Conservation (phyloP, 164 flowering plant species). For the Vitis riparia region DNA sequence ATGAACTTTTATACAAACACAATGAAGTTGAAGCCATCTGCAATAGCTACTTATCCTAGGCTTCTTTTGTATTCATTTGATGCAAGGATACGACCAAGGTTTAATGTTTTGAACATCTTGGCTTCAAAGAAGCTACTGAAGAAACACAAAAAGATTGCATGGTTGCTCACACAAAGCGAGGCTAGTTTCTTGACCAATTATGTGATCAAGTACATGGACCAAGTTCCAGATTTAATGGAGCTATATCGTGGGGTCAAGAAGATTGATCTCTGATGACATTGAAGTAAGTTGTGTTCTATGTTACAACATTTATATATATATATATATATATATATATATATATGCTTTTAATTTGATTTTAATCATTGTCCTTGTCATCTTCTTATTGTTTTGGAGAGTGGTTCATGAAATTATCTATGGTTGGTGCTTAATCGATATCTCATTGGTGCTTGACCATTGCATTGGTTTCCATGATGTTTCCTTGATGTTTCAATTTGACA, state of each 20-base stretch:
- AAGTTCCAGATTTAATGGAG: constrained; percentile 7
- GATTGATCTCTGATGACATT: too few species aligned
- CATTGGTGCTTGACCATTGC: too few species aligned
- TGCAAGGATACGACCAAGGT: constrained; percentile 19
- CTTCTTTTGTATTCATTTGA: constrained; percentile 13
- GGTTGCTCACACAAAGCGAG: background rate
- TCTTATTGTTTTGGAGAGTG: too few species aligned
- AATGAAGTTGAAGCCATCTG: constrained; percentile 7
- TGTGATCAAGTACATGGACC: background rate
- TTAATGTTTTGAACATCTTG: constrained; percentile 18
- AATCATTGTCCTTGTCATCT: too few species aligned
- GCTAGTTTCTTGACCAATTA: background rate
- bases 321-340: too few species aligned
- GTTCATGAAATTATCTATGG: too few species aligned
- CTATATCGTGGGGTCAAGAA: background rate
- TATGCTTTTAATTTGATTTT: too few species aligned
- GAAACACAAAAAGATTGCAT: background rate
- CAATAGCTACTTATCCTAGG: constrained; percentile 8
- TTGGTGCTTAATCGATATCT: too few species aligned
- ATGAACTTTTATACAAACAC: constrained; percentile 19
- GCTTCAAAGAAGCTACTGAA: constrained; percentile 7
- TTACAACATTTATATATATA: too few species aligned
- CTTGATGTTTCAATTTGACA: too few species aligned
- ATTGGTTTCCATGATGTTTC: too few species aligned
- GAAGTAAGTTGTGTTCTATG: too few species aligned